Conservation (phyloP, 106 monocot genomes). For the Ottelia alismoides region DNA sequence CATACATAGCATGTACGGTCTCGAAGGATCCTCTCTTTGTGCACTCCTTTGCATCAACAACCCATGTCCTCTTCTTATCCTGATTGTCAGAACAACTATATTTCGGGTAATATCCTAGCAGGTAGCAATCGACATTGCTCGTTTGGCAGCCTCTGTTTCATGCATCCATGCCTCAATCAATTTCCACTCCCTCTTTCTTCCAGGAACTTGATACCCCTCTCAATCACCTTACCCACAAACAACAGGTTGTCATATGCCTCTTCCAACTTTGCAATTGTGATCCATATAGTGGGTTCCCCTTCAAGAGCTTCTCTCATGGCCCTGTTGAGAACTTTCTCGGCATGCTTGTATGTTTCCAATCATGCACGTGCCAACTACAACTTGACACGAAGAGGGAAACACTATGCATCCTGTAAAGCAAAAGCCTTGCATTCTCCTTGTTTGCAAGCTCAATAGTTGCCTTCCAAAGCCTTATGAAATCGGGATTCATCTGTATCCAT, state of each 20-base stretch:
- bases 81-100: slow-evolving; percentile 86
- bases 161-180: slow-evolving; percentile 93
- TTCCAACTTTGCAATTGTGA: slow-evolving; percentile 93
- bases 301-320: slow-evolving; percentile 77
- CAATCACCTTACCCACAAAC: slow-evolving; percentile 78
- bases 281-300: slow-evolving; percentile 97
- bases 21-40: slow-evolving; percentile 94
- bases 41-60: slow-evolving; percentile 96
- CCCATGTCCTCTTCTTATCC: slow-evolving; percentile 92
- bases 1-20: slow-evolving; percentile 86
- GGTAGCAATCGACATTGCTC: slow-evolving; percentile 72
- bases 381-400: slow-evolving; percentile 90
- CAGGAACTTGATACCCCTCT: slow-evolving; percentile 70
- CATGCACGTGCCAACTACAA: slow-evolving; percentile 90
- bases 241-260: slow-evolving; percentile 73
- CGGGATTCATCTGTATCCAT: slow-evolving; percentile 85
- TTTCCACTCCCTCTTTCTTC: slow-evolving; percentile 73
- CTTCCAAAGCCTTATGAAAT: slow-evolving; percentile 91
- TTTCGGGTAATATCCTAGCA: slow-evolving; percentile 75
- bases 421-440: slow-evolving; percentile 83
- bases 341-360: slow-evolving; percentile 82
- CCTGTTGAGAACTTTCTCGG: slow-evolving; percentile 85
- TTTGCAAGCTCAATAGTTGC: slow-evolving; percentile 81
- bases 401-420: slow-evolving; percentile 85
- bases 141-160: slow-evolving; percentile 86